A percentile compares a stretch with the other conserved stretches of the same genome.
These are phyloP conservation scores for Echites panduratus DNA, from an alignment of 257 asterid species.

Conservation along the genomic window DNA sequence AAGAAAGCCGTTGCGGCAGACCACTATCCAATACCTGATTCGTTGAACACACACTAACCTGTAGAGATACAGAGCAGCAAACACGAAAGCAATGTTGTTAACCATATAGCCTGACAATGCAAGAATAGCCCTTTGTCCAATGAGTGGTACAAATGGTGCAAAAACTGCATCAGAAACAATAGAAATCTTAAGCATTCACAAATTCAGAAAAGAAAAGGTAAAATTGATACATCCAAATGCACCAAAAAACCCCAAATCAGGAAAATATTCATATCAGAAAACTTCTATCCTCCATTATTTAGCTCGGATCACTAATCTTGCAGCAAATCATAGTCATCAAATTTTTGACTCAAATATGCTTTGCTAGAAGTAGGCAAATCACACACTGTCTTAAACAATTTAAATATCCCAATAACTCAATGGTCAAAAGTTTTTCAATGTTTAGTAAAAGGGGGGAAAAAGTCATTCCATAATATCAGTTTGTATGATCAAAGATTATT, in stretches of 20 bases:
- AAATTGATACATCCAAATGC: neutral
- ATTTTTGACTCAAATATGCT: neutral
- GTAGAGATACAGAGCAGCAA: conserved; percentile 62
- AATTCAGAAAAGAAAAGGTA: neutral
- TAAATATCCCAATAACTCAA: neutral
- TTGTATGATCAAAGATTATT: neutral
- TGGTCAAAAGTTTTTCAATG: no score
- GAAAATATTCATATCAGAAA: neutral
- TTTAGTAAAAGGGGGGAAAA: neutral
- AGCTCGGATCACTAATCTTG: neutral
- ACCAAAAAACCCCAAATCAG: neutral
- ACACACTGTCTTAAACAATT: neutral
- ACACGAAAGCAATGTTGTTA: conserved; percentile 59
- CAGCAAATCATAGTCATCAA: no score
- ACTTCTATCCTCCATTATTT: neutral
- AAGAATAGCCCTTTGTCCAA: conserved; percentile 83
- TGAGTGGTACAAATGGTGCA: conserved; percentile 68
- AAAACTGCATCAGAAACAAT: conserved; percentile 48
- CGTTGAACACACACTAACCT: conserved; percentile 34
- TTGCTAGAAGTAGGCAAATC: neutral
- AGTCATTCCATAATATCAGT: neutral
- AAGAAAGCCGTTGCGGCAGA: neutral
- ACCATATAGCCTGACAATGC: conserved; percentile 81
- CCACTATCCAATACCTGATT: neutral
- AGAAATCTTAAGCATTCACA: neutral